Evolutionary conservation across 108 stramenopile genomes (phyloP), one percentile per base, ranked within the genome.

Genomic region (Phaeodactylum tricornutum): DNA sequence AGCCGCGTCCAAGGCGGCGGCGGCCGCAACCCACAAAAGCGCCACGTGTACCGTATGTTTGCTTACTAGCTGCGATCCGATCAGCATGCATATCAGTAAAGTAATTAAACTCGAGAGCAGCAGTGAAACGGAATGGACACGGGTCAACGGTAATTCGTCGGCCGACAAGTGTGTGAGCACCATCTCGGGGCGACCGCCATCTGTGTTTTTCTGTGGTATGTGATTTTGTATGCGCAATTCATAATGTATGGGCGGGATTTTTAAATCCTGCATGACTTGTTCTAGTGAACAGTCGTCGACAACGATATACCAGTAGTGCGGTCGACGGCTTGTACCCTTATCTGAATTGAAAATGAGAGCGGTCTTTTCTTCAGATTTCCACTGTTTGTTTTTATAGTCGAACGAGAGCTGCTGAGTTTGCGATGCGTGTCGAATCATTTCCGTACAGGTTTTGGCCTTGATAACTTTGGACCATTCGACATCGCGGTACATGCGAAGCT

Each of bases 221-320:
- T 42, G 28, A 48, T 75, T 66, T 45, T 55, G 59, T 0, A 79
- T 53, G n/a, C 46, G 33, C 20, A 77, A 34, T 17, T 59, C 61
- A 32, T 75, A 87, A 20, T 59, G 34, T 50, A 82, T 51, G 46
- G 64, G 54, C 0, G 86, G 86, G 31, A 80, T 53, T 27, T 47
- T 29, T 25, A 47, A 59, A 50, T 84, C 81, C 28, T 75, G 78
- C 43, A 70, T 50, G 51, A 64, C 68, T 28, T 47, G 47, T 43
- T 89, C 87, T 55, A 89, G 57, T 3, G 62, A 70, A 38, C 87
- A 89, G 45, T 89, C 87, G 28, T 79, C 78, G 8, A 89, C 59
- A 27, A 69, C 65, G 43, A 84, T 66, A 55, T 89, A 89, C 46
- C 45, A 89, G 53, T 82, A 81, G 34, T 70, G 69, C 1, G 72